Evolutionary conservation across 2,329 filamentous ascomycete genomes (phyloP).

Genomic region (Alternaria arbusti): DNA sequence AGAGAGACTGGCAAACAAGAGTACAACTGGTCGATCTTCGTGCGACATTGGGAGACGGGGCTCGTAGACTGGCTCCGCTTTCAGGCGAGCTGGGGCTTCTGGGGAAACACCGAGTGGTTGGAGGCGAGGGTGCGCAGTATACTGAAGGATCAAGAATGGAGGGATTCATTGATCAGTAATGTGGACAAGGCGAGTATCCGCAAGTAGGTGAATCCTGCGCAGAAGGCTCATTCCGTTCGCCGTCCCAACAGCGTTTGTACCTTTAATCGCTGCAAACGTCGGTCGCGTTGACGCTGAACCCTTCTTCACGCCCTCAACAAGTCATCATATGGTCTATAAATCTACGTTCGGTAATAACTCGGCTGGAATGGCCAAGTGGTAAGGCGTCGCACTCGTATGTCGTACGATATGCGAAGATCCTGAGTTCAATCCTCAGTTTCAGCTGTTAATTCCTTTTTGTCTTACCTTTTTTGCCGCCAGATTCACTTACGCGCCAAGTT

Average conservation of each 20-base stretch:
- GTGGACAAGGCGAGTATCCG: conserved; percentile 5
- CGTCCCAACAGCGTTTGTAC: not conserved
- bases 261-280: not conserved
- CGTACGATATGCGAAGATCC: conserved; percentile 26
- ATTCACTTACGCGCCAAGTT: not conserved
- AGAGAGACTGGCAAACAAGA: conserved; percentile 36
- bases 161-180: conserved; percentile 15
- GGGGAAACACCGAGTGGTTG: conserved; percentile 46
- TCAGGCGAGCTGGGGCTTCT: conserved; percentile 49
- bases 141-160: conserved; percentile 33
- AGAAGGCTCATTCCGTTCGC: too few relatives aligned
- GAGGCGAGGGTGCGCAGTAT: conserved; percentile 41
- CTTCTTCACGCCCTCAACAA: not conserved
- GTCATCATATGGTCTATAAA: not conserved
- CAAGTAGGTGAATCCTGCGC: too few relatives aligned
- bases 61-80: conserved; percentile 69
- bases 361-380: conserved; percentile 29
- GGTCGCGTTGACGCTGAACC: not conserved
- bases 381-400: conserved; percentile 33
- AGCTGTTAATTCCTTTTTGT: conserved; percentile 3
- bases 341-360: not conserved
- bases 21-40: conserved; percentile 63
- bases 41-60: conserved; percentile 69
- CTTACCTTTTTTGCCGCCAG: not conserved
- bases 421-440: conserved; percentile 27